These are phyloP conservation scores for Thielaviopsis populi DNA, from an alignment of 2,329 filamentous ascomycete species.

Conservation along the genomic window DNA sequence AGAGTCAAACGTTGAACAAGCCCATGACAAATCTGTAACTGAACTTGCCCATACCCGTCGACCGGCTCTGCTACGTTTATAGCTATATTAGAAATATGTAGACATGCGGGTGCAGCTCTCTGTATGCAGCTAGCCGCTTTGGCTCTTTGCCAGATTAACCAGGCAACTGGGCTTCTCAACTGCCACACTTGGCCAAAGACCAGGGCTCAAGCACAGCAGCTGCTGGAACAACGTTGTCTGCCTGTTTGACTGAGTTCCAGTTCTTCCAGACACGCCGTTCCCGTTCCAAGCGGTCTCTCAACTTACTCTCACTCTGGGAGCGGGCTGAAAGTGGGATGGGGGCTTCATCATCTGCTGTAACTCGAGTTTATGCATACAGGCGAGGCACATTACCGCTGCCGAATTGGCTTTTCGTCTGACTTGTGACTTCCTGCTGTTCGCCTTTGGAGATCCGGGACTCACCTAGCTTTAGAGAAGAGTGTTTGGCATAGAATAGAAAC, in stretches of 20 bases:
- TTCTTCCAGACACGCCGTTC: too few species aligned
- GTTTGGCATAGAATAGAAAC: not conserved
- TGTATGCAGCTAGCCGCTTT: not conserved
- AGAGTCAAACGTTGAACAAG: slow-evolving; percentile 4
- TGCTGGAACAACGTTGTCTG: not conserved
- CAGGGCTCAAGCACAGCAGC: not conserved
- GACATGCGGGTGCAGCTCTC: not conserved
- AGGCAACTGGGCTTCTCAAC: not conserved
- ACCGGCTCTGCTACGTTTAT: not conserved
- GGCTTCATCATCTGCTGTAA: slow-evolving; percentile 1
- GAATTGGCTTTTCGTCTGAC: not conserved
- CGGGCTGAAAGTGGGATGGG: not conserved
- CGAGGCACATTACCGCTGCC: slow-evolving; percentile 3
- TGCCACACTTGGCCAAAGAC: not conserved
- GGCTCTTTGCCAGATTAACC: not conserved
- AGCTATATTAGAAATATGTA: not conserved
- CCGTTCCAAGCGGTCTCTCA: not conserved
- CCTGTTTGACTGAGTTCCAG: not conserved
- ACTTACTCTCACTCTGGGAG: not conserved
- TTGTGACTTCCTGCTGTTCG: slow-evolving; percentile 2
- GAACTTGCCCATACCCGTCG: not conserved
- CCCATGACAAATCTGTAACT: not conserved
- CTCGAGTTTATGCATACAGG: slow-evolving; percentile 6
- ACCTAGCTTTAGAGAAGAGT: not conserved
- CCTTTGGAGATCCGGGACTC: not conserved